These are phyloP conservation scores for Pestalotiopsis sp. DNA, from an alignment of 2,329 filamentous ascomycete genomes.

Conservation along the genomic window DNA sequence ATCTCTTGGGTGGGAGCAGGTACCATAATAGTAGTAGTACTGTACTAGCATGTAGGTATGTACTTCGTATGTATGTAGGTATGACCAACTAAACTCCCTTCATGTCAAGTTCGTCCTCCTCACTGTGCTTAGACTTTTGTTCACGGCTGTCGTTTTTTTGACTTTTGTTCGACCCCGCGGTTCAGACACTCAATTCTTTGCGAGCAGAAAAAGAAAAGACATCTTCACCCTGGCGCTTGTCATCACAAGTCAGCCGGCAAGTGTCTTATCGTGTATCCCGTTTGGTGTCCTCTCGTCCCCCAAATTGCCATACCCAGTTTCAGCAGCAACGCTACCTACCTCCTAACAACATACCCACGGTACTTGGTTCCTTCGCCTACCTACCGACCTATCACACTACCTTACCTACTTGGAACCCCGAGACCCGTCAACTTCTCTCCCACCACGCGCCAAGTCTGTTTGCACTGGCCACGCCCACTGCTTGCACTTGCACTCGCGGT, in stretches of 20 bases:
- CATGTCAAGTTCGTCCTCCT: not conserved
- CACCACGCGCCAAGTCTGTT: not conserved
- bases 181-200: not conserved
- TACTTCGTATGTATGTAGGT: not conserved
- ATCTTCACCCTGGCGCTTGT: not conserved
- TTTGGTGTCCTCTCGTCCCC: not conserved
- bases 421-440: not conserved
- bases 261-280: slow-evolving; percentile 1
- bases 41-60: not conserved
- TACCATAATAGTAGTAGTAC: not conserved
- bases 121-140: slow-evolving; percentile 4
- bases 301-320: not conserved
- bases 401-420: not conserved
- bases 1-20: not conserved
- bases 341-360: not conserved
- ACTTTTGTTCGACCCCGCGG: slow-evolving; percentile 5
- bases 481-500: not conserved
- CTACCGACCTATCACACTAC: not conserved
- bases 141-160: not conserved
- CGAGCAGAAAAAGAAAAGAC: not conserved
- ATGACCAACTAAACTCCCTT: not conserved
- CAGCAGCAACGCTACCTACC: not conserved
- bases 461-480: not conserved
- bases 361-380: not conserved
- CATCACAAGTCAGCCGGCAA: not conserved